Evolutionary conservation across 2,329 filamentous ascomycete species (phyloP).

Genomic region (Aspergillus intermedius): DNA sequence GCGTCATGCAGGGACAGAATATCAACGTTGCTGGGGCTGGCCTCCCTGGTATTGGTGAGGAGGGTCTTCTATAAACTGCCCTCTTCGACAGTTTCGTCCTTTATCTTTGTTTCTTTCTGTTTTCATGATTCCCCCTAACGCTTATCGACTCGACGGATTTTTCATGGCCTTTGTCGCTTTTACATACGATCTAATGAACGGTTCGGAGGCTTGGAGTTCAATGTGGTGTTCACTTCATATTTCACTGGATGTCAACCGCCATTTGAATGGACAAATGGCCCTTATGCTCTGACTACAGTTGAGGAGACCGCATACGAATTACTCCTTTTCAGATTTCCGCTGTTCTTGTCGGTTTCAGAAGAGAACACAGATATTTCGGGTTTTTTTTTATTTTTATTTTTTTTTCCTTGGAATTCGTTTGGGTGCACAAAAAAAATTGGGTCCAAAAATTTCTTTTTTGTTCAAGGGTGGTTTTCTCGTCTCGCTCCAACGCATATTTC

Average conservation of each 20-base stretch:
- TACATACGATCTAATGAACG: constrained; percentile 25
- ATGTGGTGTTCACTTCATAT: constrained; percentile 15
- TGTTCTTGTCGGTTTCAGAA: not conserved
- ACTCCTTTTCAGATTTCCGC: not conserved
- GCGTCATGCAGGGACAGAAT: constrained; percentile 42
- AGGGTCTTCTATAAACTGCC: constrained; percentile 30
- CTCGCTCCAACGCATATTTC: constrained; percentile 6
- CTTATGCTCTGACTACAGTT: constrained; percentile 5
- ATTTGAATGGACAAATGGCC: constrained; percentile 5
- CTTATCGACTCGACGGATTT: constrained; percentile 24
- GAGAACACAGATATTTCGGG: not conserved
- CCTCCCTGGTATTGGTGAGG: constrained; percentile 41
- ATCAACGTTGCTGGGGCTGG: constrained; percentile 44
- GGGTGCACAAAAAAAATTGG: not conserved
- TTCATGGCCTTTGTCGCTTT: constrained; percentile 19
- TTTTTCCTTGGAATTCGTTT: not conserved
- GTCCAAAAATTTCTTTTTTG: not conserved
- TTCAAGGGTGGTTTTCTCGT: not conserved
- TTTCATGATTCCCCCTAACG: constrained; percentile 16
- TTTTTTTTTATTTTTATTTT: not conserved
- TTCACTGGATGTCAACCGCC: constrained; percentile 4
- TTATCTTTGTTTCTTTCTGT: constrained; percentile 1
- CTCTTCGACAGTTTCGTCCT: constrained; percentile 11
- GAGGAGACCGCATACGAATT: not conserved
- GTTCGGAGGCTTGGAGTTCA: constrained; percentile 25